Percentiles rank a stretch among this genome's conserved stretches.
phyloP scores from a whole-genome alignment of 2,329 filamentous ascomycete genomes.

The Emergomyces orientalis region DNA sequence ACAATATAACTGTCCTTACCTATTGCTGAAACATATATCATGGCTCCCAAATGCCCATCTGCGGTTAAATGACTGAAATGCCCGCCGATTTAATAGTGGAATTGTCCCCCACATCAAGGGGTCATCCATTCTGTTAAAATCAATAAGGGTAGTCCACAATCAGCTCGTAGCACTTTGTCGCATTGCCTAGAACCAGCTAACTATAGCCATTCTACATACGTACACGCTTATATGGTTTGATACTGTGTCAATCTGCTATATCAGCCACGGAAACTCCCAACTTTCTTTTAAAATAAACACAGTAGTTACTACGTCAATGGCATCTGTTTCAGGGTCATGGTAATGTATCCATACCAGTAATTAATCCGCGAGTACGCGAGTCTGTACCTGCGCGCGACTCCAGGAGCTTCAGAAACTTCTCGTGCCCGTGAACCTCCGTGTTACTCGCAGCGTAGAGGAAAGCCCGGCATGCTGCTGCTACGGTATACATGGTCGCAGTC shows the following conservation, averaged over 20 bases:
- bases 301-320: neutral
- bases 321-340: slow-evolving; percentile 19
- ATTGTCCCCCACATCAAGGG: slow-evolving; percentile 88
- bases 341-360: slow-evolving; percentile 56
- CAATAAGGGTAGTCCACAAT: slow-evolving; percentile 17
- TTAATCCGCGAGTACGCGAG: slow-evolving; percentile 61
- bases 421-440: slow-evolving; percentile 67
- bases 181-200: slow-evolving; percentile 12
- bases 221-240: slow-evolving; percentile 87
- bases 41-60: slow-evolving; percentile 88
- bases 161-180: slow-evolving; percentile 19
- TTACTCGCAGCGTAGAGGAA: slow-evolving; percentile 69
- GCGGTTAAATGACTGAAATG: slow-evolving; percentile 55
- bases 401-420: slow-evolving; percentile 63
- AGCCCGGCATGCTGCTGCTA: slow-evolving; percentile 58
- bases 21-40: slow-evolving; percentile 88
- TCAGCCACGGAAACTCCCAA: slow-evolving; percentile 11
- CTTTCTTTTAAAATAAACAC: neutral
- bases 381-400: slow-evolving; percentile 61
- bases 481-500: slow-evolving; percentile 62
- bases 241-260: slow-evolving; percentile 42
- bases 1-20: slow-evolving; percentile 44
- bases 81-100: slow-evolving; percentile 62
- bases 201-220: slow-evolving; percentile 38
- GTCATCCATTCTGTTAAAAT: slow-evolving; percentile 66